Percentiles rank a stretch among this genome's conserved stretches.
Evolutionary conservation across 1,284 basidiomycete genomes (phyloP).

Genomic region (Leccinum fallax): DNA sequence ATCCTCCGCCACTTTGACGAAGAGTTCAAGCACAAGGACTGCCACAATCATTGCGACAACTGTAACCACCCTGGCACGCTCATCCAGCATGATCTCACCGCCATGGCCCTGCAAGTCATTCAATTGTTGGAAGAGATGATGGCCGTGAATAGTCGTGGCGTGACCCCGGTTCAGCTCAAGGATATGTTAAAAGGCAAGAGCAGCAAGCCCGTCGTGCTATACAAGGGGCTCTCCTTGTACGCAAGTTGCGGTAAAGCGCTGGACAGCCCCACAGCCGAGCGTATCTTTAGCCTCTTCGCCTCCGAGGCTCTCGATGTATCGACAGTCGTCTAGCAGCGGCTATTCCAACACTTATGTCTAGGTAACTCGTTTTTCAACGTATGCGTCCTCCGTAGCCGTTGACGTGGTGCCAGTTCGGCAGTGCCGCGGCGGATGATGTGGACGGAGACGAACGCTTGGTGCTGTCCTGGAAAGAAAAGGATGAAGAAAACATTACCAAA

Average conservation of each 20-base stretch:
- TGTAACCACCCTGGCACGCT: constrained; percentile 55
- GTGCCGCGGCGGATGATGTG: constrained; percentile 28
- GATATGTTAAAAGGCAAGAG: constrained; percentile 68
- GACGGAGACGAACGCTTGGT: constrained; percentile 18
- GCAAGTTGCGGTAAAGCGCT: constrained; percentile 59
- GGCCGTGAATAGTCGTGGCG: constrained; percentile 34
- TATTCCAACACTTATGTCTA: constrained; percentile 33
- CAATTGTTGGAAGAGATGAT: constrained; percentile 55
- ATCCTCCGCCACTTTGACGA: constrained; percentile 79
- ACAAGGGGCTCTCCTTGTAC: constrained; percentile 51
- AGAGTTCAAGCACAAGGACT: constrained; percentile 58
- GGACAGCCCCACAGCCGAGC: constrained; percentile 54
- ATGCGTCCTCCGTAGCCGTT: background rate
- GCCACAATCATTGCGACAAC: constrained; percentile 74
- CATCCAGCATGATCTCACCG: constrained; percentile 54
- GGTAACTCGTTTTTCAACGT: constrained; percentile 12
- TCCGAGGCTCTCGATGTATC: constrained; percentile 39
- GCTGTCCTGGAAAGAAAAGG: constrained; percentile 33
- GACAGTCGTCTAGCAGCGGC: constrained; percentile 42
- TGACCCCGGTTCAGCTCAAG: constrained; percentile 53
- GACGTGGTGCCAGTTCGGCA: constrained; percentile 25
- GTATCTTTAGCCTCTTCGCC: constrained; percentile 57
- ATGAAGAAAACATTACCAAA: constrained; percentile 11
- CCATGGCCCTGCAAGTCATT: constrained; percentile 50
- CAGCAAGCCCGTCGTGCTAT: constrained; percentile 45